Conservation (phyloP, 179 eudicot genomes). For the Gypsophila paniculata region DNA sequence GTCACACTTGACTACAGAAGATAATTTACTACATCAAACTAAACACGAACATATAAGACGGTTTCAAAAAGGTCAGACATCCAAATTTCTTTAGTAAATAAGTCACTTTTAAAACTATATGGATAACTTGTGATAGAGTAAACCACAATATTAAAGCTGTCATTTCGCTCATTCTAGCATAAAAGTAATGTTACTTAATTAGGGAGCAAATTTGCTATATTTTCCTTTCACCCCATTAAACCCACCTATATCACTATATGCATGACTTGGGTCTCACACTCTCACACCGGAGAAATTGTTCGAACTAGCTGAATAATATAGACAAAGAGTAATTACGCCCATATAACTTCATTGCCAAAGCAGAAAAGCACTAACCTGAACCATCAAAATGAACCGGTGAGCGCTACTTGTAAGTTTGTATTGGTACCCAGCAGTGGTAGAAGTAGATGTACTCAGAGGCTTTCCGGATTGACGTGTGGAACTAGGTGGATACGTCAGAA, state of each 20-base stretch:
- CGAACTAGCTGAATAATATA: not conserved
- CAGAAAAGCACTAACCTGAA: conserved; percentile 55
- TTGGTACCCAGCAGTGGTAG: conserved; percentile 48
- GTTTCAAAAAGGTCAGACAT: not conserved
- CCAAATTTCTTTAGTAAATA: not conserved
- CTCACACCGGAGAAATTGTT: not conserved
- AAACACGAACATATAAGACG: too few relatives aligned
- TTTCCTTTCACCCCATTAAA: not conserved
- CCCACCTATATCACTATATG: not conserved
- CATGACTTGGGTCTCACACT: not conserved
- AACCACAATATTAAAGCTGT: too few relatives aligned
- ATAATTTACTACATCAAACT: not conserved
- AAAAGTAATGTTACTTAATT: too few relatives aligned
- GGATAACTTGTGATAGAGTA: not conserved
- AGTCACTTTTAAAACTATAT: not conserved
- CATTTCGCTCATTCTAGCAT: too few relatives aligned
- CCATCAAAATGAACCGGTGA: conserved; percentile 85
- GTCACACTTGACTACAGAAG: not conserved
- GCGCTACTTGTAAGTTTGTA: conserved; percentile 95
- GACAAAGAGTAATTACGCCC: not conserved
- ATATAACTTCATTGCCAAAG: not conserved
- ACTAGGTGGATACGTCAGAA: conserved; percentile 55
- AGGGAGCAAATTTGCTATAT: not conserved
- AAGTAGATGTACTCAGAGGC: conserved; percentile 42
- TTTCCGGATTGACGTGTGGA: conserved; percentile 64